Conservation (phyloP, 2,329 filamentous ascomycete species). For the Pseudocercospora crystallina region DNA sequence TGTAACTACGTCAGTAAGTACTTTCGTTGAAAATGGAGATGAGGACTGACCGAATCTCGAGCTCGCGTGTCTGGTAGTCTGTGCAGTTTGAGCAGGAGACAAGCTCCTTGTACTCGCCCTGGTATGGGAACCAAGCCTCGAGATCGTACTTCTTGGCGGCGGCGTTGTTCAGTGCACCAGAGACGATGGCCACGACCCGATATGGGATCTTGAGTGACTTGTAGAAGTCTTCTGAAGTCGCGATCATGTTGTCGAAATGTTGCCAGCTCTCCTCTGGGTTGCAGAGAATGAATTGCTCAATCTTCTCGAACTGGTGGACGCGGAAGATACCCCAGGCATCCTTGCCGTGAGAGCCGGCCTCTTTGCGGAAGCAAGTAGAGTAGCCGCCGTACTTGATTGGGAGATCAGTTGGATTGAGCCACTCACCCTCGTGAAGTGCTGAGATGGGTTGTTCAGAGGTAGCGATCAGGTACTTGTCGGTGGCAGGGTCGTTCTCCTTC, state of each 20-base stretch:
- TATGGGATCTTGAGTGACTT: slow-evolving; percentile 85
- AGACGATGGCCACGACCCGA: slow-evolving; percentile 89
- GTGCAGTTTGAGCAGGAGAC: slow-evolving; percentile 98
- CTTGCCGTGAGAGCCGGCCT: slow-evolving; percentile 86
- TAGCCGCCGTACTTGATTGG: slow-evolving; percentile 88
- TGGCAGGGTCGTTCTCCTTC: slow-evolving; percentile 73
- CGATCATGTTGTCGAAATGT: slow-evolving; percentile 90
- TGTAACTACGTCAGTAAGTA: background rate
- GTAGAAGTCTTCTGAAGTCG: slow-evolving; percentile 90
- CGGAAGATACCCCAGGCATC: slow-evolving; percentile 98
- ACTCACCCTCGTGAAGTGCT: slow-evolving; percentile 83
- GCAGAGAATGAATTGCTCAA: slow-evolving; percentile 76
- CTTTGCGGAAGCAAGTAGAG: slow-evolving; percentile 92
- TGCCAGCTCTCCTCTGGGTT: slow-evolving; percentile 92
- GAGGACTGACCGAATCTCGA: slow-evolving; percentile 78
- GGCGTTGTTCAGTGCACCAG: slow-evolving; percentile 89
- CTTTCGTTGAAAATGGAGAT: background rate
- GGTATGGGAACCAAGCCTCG: slow-evolving; percentile 94
- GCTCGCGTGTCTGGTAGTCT: slow-evolving; percentile 90
- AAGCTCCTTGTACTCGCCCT: slow-evolving; percentile 96
- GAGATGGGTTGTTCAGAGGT: slow-evolving; percentile 95
- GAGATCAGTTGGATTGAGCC: slow-evolving; percentile 79
- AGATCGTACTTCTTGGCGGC: slow-evolving; percentile 92
- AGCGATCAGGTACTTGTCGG: slow-evolving; percentile 80
- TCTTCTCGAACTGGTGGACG: slow-evolving; percentile 97